Evolutionary conservation across 164 flowering plant genomes (phyloP).

Genomic region (Taxillus chinensis): DNA sequence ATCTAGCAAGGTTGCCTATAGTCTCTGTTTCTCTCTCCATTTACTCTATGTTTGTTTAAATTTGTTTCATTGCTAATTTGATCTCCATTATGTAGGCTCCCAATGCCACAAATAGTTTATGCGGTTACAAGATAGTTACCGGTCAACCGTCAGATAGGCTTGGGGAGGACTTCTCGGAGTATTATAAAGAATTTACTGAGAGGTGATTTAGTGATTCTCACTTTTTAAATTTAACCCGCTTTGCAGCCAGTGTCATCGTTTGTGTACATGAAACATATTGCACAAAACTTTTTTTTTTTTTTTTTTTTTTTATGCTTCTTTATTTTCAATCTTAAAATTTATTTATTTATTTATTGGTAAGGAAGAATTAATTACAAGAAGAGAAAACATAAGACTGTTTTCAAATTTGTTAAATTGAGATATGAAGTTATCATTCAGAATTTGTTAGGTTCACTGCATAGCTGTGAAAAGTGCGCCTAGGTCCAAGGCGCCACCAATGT

Average conservation of each 20-base stretch:
- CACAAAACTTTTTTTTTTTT: neutral
- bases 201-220: conserved; percentile 30
- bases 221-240: neutral
- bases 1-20: conserved; percentile 59
- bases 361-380: no score
- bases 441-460: no score
- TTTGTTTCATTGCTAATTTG: conserved; percentile 4
- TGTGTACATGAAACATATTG: neutral
- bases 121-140: conserved; percentile 96
- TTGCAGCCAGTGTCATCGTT: neutral
- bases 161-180: conserved; percentile 95
- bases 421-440: no score
- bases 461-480: no score
- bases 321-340: neutral
- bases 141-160: conserved; percentile 99
- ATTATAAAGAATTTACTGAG: conserved; percentile 72
- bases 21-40: neutral
- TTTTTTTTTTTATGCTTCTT: neutral
- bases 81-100: conserved; percentile 50
- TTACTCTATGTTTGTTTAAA: neutral
- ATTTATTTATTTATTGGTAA: no score
- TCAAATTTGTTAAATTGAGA: no score
- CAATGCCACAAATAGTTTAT: conserved; percentile 89
- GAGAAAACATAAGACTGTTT: no score
- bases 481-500: no score